Percentiles rank a stretch among this genome's conserved stretches.
Evolutionary conservation across 352 stramenopile genomes (phyloP).

Genomic region (Phytophthora sojae): DNA sequence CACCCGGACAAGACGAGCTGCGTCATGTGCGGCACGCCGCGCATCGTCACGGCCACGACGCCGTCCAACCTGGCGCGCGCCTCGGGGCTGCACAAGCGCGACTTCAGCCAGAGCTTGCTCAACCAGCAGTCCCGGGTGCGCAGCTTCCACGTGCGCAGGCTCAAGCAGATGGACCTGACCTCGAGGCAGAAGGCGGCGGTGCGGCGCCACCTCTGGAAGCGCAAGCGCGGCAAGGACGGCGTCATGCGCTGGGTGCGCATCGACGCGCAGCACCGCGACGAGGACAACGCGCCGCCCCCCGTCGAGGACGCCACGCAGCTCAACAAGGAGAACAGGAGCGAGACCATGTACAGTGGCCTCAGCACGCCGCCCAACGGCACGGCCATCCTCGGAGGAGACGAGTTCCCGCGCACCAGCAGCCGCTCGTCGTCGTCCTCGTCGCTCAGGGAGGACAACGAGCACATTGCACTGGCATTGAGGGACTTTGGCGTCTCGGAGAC

Average conservation of each 20-base stretch:
- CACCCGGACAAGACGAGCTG: constrained; percentile 82
- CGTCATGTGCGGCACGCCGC: constrained; percentile 87
- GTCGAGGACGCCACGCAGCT: constrained; percentile 27
- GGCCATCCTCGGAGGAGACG: constrained; percentile 41
- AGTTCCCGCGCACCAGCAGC: constrained; percentile 35
- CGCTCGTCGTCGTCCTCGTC: constrained; percentile 58
- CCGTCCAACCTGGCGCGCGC: constrained; percentile 69
- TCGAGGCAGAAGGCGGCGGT: constrained; percentile 82
- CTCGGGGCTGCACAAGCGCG: constrained; percentile 75
- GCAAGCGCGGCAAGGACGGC: constrained; percentile 75
- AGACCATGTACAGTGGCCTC: constrained; percentile 52
- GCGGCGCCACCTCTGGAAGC: constrained; percentile 78
- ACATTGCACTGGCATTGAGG: constrained; percentile 77
- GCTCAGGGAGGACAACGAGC: constrained; percentile 70
- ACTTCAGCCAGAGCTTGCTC: constrained; percentile 75
- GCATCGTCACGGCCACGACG: constrained; percentile 61
- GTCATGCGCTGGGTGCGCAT: constrained; percentile 86
- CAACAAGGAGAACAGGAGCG: constrained; percentile 29
- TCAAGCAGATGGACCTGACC: constrained; percentile 89
- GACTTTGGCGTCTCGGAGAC: constrained; percentile 73
- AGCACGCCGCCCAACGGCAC: constrained; percentile 57
- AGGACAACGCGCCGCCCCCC: neutral
- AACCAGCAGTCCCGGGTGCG: constrained; percentile 85
- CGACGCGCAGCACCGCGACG: constrained; percentile 51
- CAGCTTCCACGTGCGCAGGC: constrained; percentile 83